Evolutionary conservation across 257 asterid genomes (phyloP), one percentile per base, ranked within the genome.

Genomic region (Rhazya stricta): DNA sequence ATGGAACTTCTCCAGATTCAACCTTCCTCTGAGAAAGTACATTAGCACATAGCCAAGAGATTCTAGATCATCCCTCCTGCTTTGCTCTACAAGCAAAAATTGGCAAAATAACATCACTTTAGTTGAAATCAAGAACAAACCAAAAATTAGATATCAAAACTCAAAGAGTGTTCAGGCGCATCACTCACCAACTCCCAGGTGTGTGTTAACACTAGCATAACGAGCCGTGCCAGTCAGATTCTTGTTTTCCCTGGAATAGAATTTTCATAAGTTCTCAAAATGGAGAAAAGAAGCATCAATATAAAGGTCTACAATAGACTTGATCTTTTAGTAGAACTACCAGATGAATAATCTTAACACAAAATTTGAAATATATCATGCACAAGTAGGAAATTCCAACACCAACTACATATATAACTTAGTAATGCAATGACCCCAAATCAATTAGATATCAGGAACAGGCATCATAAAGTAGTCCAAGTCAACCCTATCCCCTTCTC

Each of bases 21-120:
- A 66, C 98, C 98, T 94, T 85, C 98, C 98, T 79, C 98, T 89
- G 69, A 94, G 93, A 81, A 94, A 94, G 83, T 94, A 94, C 98
- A 94, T 90, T 67, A 94, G 93, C 86, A 91, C 97, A 86, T 87
- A 93, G 78, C 98, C 98, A 81, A 93, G 97, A 78, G 98, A 93
- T 81, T 93, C 98, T 90, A 93, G 85, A 85, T 93, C 97, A 82
- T 93, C 97, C 78, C 98, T 91, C 78, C 98, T 86, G 80, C 98
- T 90, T 94, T 94, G 98, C 80, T 94, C 98, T 94, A 91, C 73
- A 83, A 77, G 77, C 66, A 79, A 60, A 75, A 80, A 66, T 15
- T 74, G 78, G 65, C 36, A 65, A 43, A 73, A 62, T 36, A 19
- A 43, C 23, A 72, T 63, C 9, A 8, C 21, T 72, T 58, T 1